These are phyloP conservation scores for Lentinus tigrinus DNA, from an alignment of 768 basidiomycete species.

Conservation along the genomic window DNA sequence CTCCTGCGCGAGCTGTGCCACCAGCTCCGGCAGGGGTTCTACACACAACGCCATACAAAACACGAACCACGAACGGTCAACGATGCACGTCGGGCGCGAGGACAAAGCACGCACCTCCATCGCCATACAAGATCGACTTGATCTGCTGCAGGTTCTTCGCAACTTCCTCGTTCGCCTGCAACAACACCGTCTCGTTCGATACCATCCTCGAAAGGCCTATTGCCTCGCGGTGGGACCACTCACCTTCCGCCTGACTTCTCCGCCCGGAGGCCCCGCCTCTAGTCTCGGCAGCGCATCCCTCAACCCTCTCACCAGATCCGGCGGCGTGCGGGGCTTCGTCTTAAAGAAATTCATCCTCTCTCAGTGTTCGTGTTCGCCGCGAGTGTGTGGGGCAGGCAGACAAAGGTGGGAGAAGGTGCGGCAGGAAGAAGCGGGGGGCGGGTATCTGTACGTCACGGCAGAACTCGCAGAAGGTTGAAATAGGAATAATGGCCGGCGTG, in stretches of 20 bases:
- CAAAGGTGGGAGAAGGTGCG: neutral
- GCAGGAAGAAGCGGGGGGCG: conserved; percentile 1
- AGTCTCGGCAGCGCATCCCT: conserved; percentile 78
- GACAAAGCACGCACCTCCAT: conserved; percentile 61
- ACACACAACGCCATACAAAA: conserved; percentile 4
- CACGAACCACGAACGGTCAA: no score
- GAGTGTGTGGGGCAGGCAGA: neutral
- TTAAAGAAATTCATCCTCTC: conserved; percentile 99
- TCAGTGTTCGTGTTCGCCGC: neutral
- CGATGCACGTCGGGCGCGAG: no score
- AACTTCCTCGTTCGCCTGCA: conserved; percentile 84
- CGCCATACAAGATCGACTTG: conserved; percentile 84
- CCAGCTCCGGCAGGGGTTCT: conserved; percentile 86
- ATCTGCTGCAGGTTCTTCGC: conserved; percentile 88
- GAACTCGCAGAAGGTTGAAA: conserved; percentile 23
- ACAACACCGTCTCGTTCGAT: neutral
- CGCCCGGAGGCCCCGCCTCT: conserved; percentile 70
- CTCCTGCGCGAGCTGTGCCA: conserved; percentile 95
- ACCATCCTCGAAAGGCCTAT: neutral
- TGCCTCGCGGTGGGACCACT: conserved; percentile 17
- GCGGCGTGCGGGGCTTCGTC: conserved; percentile 82
- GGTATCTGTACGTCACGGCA: conserved; percentile 17
- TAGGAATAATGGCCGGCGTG: conserved; percentile 12
- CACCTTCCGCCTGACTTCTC: conserved; percentile 81
- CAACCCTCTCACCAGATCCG: conserved; percentile 81